phyloP scores from a whole-genome alignment of 2,329 filamentous ascomycete genomes.

The Lasiodiplodia gonubiensis region DNA sequence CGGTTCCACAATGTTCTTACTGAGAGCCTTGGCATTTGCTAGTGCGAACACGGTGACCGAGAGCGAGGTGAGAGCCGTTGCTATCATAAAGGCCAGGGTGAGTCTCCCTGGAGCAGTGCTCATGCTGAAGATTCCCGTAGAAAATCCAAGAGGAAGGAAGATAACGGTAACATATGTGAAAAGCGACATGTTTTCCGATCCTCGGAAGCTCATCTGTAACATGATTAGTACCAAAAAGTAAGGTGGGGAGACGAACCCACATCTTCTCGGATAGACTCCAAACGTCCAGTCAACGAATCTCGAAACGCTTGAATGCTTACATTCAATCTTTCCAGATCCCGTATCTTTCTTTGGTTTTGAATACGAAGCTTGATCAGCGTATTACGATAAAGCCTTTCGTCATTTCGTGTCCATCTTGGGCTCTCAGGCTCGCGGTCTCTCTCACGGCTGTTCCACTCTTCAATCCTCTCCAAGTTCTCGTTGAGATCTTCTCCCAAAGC shows the following conservation, averaged over 20 bases:
- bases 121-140: constrained; percentile 43
- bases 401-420: constrained; percentile 42
- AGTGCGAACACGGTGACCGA: background rate
- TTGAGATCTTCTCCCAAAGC: constrained; percentile 33
- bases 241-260: background rate
- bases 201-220: constrained; percentile 28
- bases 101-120: constrained; percentile 31
- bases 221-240: fast-evolving
- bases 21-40: background rate
- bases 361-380: constrained; percentile 32
- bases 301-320: constrained; percentile 32
- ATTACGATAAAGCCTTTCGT: constrained; percentile 40
- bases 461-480: constrained; percentile 32
- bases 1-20: background rate
- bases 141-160: constrained; percentile 43
- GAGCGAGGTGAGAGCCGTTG: background rate
- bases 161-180: constrained; percentile 46
- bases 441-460: constrained; percentile 38
- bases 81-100: background rate
- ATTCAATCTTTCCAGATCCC: constrained; percentile 10
- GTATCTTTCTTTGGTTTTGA: constrained; percentile 8
- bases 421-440: constrained; percentile 35
- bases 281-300: constrained; percentile 29
- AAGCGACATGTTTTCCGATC: constrained; percentile 39
- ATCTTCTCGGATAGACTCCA: constrained; percentile 34